Conservation (phyloP, 2,329 filamentous ascomycete species). For the Aspergillus ibericus region DNA sequence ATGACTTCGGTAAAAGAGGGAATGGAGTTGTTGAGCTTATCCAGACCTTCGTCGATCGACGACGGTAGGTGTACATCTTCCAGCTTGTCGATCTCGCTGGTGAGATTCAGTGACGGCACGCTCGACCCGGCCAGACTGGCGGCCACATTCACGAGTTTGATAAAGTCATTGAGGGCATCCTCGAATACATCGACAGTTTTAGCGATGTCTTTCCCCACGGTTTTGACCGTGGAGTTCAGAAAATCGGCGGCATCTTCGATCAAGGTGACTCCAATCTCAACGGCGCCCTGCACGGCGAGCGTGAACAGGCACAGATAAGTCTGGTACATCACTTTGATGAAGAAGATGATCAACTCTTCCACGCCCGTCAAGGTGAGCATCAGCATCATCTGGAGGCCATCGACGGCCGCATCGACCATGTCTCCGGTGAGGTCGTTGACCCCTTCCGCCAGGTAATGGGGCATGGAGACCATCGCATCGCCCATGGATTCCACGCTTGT, state of each 20-base stretch:
- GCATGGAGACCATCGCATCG: conserved; percentile 96
- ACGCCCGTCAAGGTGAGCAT: conserved; percentile 77
- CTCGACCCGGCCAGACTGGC: conserved; percentile 49
- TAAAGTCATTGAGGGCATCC: conserved; percentile 54
- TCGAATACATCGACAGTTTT: conserved; percentile 51
- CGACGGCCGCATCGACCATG: conserved; percentile 76
- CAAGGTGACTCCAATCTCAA: conserved; percentile 67
- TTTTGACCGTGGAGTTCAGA: conserved; percentile 57
- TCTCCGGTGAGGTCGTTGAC: conserved; percentile 82
- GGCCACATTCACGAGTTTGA: conserved; percentile 58
- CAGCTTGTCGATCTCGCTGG: conserved; percentile 63
- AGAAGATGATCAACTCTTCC: conserved; percentile 84
- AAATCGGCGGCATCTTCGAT: conserved; percentile 61
- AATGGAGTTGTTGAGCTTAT: conserved; percentile 73
- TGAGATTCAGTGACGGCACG: conserved; percentile 64
- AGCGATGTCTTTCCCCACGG: conserved; percentile 49
- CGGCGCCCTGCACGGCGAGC: conserved; percentile 74
- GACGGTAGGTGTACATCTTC: conserved; percentile 68
- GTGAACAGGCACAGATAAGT: conserved; percentile 90
- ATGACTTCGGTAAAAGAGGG: conserved; percentile 82
- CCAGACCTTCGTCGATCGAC: conserved; percentile 67
- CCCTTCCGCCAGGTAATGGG: conserved; percentile 85
- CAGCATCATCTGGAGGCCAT: conserved; percentile 76
- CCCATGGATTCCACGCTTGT: conserved; percentile 89
- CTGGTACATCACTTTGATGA: conserved; percentile 85